Evolutionary conservation across 495 filamentous ascomycete species (phyloP).

Genomic region (Antarctomyces pellizariae): DNA sequence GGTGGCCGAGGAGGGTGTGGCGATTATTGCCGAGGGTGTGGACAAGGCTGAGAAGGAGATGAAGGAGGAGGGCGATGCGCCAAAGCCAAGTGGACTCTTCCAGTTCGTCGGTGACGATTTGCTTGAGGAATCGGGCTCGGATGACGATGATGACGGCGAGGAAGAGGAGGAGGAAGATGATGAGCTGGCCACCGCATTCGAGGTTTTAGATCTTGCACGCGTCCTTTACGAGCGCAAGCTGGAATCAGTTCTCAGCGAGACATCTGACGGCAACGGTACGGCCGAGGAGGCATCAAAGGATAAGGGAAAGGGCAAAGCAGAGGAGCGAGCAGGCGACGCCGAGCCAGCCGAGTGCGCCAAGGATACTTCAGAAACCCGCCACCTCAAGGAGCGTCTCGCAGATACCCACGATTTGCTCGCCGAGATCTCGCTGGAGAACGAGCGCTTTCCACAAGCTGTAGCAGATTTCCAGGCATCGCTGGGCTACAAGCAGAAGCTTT

Average conservation of each 20-base stretch:
- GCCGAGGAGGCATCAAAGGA: slow-evolving; percentile 19
- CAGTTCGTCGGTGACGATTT: slow-evolving; percentile 90
- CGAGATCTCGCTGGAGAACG: slow-evolving; percentile 87
- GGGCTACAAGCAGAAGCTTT: slow-evolving; percentile 49
- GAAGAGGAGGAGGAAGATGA: slow-evolving; percentile 63
- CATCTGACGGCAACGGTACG: no score
- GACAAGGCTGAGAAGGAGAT: slow-evolving; percentile 19
- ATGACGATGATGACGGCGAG: slow-evolving; percentile 41
- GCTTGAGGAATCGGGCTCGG: slow-evolving; percentile 50
- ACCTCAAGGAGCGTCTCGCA: slow-evolving; percentile 60
- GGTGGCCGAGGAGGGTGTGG: slow-evolving; percentile 12
- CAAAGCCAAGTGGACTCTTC: slow-evolving; percentile 64
- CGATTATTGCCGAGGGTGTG: slow-evolving; percentile 20
- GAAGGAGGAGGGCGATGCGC: slow-evolving; percentile 18
- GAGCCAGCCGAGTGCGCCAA: no score
- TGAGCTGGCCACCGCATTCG: slow-evolving; percentile 73
- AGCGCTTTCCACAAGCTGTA: slow-evolving; percentile 60
- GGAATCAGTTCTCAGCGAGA: no score
- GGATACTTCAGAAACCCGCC: slow-evolving; percentile 25
- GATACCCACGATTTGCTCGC: slow-evolving; percentile 82
- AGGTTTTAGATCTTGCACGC: slow-evolving; percentile 76
- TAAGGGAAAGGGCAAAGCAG: slow-evolving; percentile 28
- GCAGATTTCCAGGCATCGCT: slow-evolving; percentile 55
- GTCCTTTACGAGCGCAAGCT: slow-evolving; percentile 40
- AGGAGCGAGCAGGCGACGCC: no score